Percentiles rank a stretch among this genome's conserved stretches.
phyloP scores from a whole-genome alignment of 2,329 filamentous ascomycete genomes.

The Beauveria pseudobassiana region DNA sequence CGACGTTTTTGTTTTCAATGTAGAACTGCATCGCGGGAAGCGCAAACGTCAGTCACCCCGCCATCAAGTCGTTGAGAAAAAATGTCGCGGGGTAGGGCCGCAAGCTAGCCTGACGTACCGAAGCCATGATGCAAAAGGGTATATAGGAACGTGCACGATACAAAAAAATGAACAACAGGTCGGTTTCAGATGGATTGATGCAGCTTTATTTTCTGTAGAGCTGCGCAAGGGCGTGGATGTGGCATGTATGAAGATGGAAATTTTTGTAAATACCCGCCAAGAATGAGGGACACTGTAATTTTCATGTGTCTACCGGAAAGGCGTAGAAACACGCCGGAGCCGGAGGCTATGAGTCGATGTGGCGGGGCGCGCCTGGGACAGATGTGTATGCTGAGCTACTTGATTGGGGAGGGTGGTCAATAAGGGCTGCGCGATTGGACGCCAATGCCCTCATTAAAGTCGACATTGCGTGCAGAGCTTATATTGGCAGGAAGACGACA shows the following conservation, averaged over 20 bases:
- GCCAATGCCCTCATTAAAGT: neutral
- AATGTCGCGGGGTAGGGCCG: conserved; percentile 11
- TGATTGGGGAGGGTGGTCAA: neutral
- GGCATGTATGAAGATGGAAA: neutral
- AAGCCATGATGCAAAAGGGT: conserved; percentile 3
- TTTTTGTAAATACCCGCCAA: neutral
- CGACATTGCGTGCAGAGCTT: neutral
- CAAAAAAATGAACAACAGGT: neutral
- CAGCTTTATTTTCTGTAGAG: too few relatives aligned
- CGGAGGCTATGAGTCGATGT: conserved; percentile 8
- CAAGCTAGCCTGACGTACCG: conserved; percentile 12
- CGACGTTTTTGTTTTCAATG: conserved; percentile 72
- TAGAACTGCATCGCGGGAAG: conserved; percentile 45
- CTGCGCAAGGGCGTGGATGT: neutral
- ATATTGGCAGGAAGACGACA: neutral
- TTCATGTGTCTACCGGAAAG: neutral
- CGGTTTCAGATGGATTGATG: neutral
- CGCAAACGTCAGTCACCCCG: conserved; percentile 23
- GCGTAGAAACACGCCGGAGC: neutral
- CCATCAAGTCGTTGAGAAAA: conserved; percentile 4
- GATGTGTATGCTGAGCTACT: neutral
- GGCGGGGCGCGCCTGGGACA: neutral
- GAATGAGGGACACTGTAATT: neutral
- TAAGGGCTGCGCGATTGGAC: conserved; percentile 5
- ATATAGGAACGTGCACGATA: neutral